These are phyloP conservation scores for Myotisia sp. DNA, from an alignment of 2,329 filamentous ascomycete genomes.

Conservation along the genomic window DNA sequence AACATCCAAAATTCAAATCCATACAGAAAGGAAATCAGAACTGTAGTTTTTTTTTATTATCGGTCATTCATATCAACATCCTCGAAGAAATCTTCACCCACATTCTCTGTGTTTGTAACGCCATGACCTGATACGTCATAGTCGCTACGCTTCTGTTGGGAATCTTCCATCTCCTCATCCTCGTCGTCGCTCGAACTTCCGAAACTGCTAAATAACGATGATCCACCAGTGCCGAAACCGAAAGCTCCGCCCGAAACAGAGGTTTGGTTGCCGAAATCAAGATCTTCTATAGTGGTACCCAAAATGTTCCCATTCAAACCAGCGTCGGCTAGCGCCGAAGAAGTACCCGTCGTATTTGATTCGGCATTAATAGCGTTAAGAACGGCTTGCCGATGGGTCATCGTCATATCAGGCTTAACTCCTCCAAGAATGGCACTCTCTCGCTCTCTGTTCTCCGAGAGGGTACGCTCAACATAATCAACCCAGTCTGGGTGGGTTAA, in stretches of 20 bases:
- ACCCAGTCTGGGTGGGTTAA: constrained; percentile 87
- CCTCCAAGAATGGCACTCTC: constrained; percentile 98
- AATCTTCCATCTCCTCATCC: constrained; percentile 71
- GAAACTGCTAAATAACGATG: constrained; percentile 70
- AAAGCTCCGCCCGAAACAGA: constrained; percentile 57
- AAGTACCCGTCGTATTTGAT: constrained; percentile 41
- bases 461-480: constrained; percentile 80
- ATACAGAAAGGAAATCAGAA: too few species aligned
- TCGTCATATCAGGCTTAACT: constrained; percentile 77
- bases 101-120: constrained; percentile 47
- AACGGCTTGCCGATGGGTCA: constrained; percentile 60
- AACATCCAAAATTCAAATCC: too few species aligned
- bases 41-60: constrained; percentile 33
- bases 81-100: constrained; percentile 49
- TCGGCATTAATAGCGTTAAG: constrained; percentile 44
- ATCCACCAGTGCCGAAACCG: constrained; percentile 50
- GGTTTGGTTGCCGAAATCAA: constrained; percentile 54
- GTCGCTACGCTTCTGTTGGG: constrained; percentile 49
- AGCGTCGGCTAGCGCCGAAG: constrained; percentile 62
- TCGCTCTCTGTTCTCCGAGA: constrained; percentile 84
- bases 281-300: constrained; percentile 33
- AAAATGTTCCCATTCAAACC: constrained; percentile 56
- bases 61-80: constrained; percentile 47
- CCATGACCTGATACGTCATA: constrained; percentile 20
- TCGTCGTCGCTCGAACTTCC: constrained; percentile 92